Percentiles rank a stretch among this genome's conserved stretches.
phyloP scores from a whole-genome alignment of 2,329 filamentous ascomycete genomes.

The Alternaria postmessia region DNA sequence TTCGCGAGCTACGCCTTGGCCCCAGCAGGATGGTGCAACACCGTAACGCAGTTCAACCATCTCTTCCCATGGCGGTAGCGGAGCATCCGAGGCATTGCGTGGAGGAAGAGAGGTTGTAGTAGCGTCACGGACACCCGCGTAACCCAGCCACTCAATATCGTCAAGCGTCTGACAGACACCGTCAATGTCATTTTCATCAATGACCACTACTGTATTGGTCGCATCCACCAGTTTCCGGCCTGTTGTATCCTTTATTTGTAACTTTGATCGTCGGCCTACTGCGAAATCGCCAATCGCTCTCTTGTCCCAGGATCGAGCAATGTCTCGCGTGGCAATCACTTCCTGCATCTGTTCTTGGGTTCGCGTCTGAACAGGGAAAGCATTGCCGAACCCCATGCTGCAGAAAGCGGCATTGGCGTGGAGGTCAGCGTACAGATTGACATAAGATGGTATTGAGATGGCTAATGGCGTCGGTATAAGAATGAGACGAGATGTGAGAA shows the following conservation, averaged over 20 bases:
- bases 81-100: constrained; percentile 8
- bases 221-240: not conserved
- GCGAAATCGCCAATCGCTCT: constrained; percentile 25
- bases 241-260: not conserved
- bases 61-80: constrained; percentile 24
- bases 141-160: constrained; percentile 23
- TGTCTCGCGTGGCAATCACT: constrained; percentile 20
- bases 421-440: constrained; percentile 5
- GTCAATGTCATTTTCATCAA: not conserved
- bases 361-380: not conserved
- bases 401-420: not conserved
- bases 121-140: constrained; percentile 29
- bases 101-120: constrained; percentile 27
- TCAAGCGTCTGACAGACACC: not conserved
- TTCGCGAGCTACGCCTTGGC: constrained; percentile 25
- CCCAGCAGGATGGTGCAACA: constrained; percentile 21
- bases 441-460: not conserved
- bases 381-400: not conserved
- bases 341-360: constrained; percentile 19
- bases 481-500: constrained; percentile 4
- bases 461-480: constrained; percentile 7
- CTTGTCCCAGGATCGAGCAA: constrained; percentile 20
- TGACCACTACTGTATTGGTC: not conserved
- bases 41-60: constrained; percentile 32
- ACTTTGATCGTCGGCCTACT: constrained; percentile 16